Evolutionary conservation across 2,329 filamentous ascomycete genomes (phyloP).

Genomic region (Monosporascus sp.): DNA sequence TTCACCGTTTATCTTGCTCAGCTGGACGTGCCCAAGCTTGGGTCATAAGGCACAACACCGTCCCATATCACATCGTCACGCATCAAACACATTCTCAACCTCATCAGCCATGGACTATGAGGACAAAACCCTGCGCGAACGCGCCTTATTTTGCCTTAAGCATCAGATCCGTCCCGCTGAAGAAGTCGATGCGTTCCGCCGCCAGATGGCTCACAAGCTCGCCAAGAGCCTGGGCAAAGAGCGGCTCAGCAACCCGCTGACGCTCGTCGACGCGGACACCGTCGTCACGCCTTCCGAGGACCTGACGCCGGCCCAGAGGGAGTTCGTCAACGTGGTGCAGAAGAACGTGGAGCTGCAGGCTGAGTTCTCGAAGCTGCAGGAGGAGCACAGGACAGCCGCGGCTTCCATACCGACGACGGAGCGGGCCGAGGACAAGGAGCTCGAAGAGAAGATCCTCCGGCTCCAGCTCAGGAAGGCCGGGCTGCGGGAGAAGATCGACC

Average conservation of each 20-base stretch:
- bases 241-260: constrained; percentile 39
- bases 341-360: constrained; percentile 46
- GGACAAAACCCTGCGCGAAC: constrained; percentile 28
- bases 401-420: constrained; percentile 12
- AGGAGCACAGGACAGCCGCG: constrained; percentile 18
- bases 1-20: too few relatives aligned
- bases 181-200: constrained; percentile 50
- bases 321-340: constrained; percentile 50
- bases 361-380: constrained; percentile 37
- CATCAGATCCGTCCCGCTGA: constrained; percentile 53
- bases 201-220: constrained; percentile 49
- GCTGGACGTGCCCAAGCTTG: too few relatives aligned
- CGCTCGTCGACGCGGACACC: constrained; percentile 38
- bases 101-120: constrained; percentile 20
- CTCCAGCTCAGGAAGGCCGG: constrained; percentile 47
- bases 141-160: constrained; percentile 38
- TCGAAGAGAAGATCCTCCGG: constrained; percentile 30
- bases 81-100: not conserved
- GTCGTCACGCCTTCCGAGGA: constrained; percentile 30
- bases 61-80: too few relatives aligned
- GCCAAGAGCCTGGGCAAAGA: constrained; percentile 39
- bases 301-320: constrained; percentile 42
- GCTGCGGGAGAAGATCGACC: constrained; percentile 46
- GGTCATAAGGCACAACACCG: too few relatives aligned
- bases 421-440: constrained; percentile 15